These are phyloP conservation scores for Nasturtium officinale DNA, from an alignment of 345 rosid species.

Conservation along the genomic window DNA sequence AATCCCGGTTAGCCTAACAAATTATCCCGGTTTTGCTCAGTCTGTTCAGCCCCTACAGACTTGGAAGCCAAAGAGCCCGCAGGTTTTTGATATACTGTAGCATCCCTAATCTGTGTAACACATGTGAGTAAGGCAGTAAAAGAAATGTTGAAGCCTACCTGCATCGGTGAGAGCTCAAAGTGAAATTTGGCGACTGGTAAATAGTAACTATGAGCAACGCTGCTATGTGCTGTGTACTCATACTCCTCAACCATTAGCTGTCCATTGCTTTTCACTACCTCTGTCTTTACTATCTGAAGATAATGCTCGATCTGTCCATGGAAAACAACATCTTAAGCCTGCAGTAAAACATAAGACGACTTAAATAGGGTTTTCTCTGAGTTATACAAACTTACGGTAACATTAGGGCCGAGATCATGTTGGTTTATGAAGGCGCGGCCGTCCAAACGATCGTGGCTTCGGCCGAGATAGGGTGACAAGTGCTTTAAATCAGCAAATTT, in stretches of 20 bases:
- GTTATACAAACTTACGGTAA: constrained; percentile 69
- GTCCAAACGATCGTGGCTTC: constrained; percentile 77
- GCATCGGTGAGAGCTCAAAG: constrained; percentile 99
- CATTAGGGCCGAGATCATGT: constrained; percentile 79
- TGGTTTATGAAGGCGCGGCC: constrained; percentile 83
- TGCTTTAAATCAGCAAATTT: constrained; percentile 64
- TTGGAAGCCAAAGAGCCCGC: not conserved
- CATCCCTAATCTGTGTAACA: constrained; percentile 9
- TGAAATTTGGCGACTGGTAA: constrained; percentile 88
- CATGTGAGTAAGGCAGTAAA: constrained; percentile 19
- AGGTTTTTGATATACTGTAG: not conserved
- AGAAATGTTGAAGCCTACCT: constrained; percentile 50
- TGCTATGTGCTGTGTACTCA: constrained; percentile 97
- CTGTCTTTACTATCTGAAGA: constrained; percentile 92
- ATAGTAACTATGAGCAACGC: constrained; percentile 67
- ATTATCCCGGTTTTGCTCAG: not conserved
- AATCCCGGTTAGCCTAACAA: not conserved
- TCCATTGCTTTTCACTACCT: constrained; percentile 63
- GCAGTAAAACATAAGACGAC: not conserved
- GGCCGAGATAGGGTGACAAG: constrained; percentile 77
- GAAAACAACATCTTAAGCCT: not conserved
- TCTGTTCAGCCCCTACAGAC: not conserved
- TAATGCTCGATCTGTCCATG: constrained; percentile 90
- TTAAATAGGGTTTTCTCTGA: not conserved
- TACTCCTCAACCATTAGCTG: constrained; percentile 71